Evolutionary conservation across 140 eudicot genomes (phyloP), one percentile per base, ranked within the genome.

Genomic region (Bidens hawaiensis): DNA sequence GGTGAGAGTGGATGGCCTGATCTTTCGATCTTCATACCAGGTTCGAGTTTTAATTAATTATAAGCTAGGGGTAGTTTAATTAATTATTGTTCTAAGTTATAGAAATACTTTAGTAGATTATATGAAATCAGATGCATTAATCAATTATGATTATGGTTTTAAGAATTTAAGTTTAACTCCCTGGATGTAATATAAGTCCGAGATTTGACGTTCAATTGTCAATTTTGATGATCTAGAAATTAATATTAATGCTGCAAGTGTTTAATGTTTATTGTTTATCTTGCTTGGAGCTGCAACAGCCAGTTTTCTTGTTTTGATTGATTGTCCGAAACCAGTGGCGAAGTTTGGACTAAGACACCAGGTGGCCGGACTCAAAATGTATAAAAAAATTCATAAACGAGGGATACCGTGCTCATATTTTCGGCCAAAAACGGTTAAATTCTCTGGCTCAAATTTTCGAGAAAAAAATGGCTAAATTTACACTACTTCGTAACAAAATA

Each of bases 11-110:
- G 68, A 6, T 76, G 76, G 81, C 68, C 81, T 55, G 69, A 65
- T 64, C 81, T 76, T 38, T 76, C 81, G 1, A 76, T 76, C 23
- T 76, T 62, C 65, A 69, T 76, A 15, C 73, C 81, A 76, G 81
- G 81, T 76, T 70, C 81, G 62, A 70, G 56, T 54, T 76, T 76
- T 28, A 73, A 48, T 30, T 76, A 57, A 31, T n/a, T n/a, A n/a
- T n/a, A n/a, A 12, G 25, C 19, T 62, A 18, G 45, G 5, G 13
- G 50, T 59, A 43, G 12, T 1, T 14, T 33, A 31, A 23, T 60
- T 8, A n/a, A n/a, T n/a, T n/a, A n/a, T 31, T 31, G 16, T 68
- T 4, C 14, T 6, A 2, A 46, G 23, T n/a, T 51, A 48, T 51
- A 34, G 52, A 13, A 17, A 36, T 38, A 40, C 31, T 1, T 17